phyloP scores from a whole-genome alignment of 139 green algal species.

The Chlamydomonas applanata region DNA sequence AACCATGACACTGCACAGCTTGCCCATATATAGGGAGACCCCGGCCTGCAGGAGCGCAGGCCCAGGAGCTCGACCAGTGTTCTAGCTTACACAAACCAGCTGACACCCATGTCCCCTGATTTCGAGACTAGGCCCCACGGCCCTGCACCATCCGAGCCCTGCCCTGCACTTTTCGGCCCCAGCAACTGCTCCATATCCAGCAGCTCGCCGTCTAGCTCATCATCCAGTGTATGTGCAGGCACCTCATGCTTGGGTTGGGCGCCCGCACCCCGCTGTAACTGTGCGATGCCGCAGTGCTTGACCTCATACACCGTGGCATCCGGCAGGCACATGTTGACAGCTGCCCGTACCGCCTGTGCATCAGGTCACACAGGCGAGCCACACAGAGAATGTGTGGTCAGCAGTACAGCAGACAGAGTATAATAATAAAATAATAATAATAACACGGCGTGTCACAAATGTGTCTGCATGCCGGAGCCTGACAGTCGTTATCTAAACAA shows the following conservation, averaged over 20 bases:
- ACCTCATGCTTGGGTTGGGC: not conserved
- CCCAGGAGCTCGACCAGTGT: no score
- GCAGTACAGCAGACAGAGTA: no score
- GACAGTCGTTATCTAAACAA: no score
- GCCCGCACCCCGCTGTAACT: constrained; percentile 13
- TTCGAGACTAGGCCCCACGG: not conserved
- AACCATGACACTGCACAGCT: no score
- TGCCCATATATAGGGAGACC: no score
- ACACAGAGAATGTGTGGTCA: no score
- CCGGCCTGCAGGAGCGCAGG: no score
- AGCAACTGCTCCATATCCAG: not conserved
- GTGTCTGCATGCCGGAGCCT: no score
- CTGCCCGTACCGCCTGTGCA: constrained; percentile 38
- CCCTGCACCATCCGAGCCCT: not conserved
- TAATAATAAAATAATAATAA: no score
- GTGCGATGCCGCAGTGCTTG: constrained; percentile 35
- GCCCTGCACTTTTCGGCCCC: not conserved
- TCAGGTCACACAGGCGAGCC: no score
- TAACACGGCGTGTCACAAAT: no score
- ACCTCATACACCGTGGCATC: constrained; percentile 44
- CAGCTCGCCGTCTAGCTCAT: not conserved
- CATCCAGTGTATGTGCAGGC: not conserved
- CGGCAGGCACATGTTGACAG: constrained; percentile 38
- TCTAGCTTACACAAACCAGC: constrained; percentile 3
- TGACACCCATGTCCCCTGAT: constrained; percentile 1